Base-by-base conservation (phyloP, 2,329 filamentous ascomycete species). In the Fusarium tanahbumbuense region DNA sequence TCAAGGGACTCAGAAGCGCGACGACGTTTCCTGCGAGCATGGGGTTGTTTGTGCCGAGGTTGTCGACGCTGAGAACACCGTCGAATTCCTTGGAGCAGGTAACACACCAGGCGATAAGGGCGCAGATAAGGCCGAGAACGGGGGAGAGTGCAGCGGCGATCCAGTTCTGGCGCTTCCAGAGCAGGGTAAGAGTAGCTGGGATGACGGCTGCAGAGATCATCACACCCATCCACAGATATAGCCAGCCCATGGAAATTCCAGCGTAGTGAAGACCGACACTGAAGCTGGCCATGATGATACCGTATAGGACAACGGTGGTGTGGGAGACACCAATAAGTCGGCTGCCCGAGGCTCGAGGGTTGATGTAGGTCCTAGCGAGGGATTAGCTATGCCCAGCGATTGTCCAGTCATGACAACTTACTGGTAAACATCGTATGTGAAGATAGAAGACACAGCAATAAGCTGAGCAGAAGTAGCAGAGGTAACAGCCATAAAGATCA, bases 171-270 rank as follows among this genome's bases (percentile, higher is more conserved):
- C 91, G 88, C 52, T 87, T 88, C 93, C 93, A 97, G 63, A 94
- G 84, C 0, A 97, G 86, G 0, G 93, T 92, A 67, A 97, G 82
- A 0, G 93, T 91, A 0, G 93, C 92, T 0, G 94, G 94, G 15
- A 97, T 86, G 6, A 97, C 93, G 5, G 93, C 94, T 0, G 92
- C 89, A 0, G 91, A 93, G 76, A 97, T 96, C 75, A 97, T 93
- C 53, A 94, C 92, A 10, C 94, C 94, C 94, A 97, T 97, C 76
- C 97, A 88, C 2, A 97, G 83, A 76, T 97, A 97, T 5, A 97
- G 84, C 75, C 94, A 97, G 13, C 93, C 94, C 92, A 97, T 96
- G 13, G 88, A 91, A 65, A 97, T 92, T 22, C 91, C 90, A 3
- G 88, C 89, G 68, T 92, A 91, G 78, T 83, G 88, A 0, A 96